Conservation (phyloP, 139 green algal species). For the Picochlorum costavermella region DNA sequence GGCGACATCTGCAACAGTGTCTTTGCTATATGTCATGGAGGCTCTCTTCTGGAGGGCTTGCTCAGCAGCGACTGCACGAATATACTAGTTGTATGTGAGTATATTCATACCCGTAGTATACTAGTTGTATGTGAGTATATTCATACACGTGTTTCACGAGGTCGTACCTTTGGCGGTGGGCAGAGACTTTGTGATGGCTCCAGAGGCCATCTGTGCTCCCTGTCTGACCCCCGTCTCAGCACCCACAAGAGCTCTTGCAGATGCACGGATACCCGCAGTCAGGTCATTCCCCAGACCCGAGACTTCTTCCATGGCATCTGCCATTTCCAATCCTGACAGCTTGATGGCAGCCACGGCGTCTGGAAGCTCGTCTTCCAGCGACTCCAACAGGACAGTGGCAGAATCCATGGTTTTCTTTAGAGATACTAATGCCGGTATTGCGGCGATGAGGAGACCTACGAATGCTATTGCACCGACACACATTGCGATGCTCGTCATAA, state of each 20-base stretch:
- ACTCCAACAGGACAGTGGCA: constrained; percentile 12
- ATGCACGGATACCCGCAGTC: constrained; percentile 28
- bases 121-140: neutral
- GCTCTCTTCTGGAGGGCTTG: constrained; percentile 16
- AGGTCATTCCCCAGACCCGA: constrained; percentile 28
- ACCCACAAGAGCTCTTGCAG: constrained; percentile 16
- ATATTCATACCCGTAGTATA: neutral
- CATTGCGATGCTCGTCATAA: constrained; percentile 11
- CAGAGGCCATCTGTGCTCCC: constrained; percentile 2
- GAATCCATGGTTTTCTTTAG: constrained; percentile 17
- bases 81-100: neutral
- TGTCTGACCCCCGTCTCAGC: constrained; percentile 18
- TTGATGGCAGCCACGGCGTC: constrained; percentile 36
- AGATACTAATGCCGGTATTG: constrained; percentile 25
- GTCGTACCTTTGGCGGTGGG: constrained; percentile 9
- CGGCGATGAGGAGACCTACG: constrained; percentile 16
- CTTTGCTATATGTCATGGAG: constrained; percentile 10
- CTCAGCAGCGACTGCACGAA: constrained; percentile 21
- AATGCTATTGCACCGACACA: constrained; percentile 14
- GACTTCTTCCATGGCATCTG: constrained; percentile 36
- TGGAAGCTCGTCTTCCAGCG: constrained; percentile 27
- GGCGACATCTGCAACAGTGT: constrained; percentile 8
- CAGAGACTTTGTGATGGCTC: constrained; percentile 2
- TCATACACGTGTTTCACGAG: neutral
- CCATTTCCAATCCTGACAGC: constrained; percentile 37